phyloP scores from a whole-genome alignment of 805 yeast species.

The Starmerella roubikii region DNA sequence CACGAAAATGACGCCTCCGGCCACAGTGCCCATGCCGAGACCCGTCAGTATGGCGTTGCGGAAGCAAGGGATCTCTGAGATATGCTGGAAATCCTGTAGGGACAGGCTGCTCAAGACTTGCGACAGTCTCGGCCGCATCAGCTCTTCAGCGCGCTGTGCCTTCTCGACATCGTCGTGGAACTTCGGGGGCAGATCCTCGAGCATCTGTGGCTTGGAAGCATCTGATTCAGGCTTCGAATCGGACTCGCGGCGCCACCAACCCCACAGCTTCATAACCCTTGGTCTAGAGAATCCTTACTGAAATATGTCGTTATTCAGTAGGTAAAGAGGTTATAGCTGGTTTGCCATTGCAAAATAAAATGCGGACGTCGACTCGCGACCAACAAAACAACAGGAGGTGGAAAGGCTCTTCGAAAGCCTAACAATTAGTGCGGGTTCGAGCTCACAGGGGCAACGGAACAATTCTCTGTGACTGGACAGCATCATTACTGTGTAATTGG shows the following conservation, averaged over 20 bases:
- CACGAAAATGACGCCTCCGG: constrained; percentile 22
- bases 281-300: too few relatives aligned
- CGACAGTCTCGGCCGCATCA: constrained; percentile 15
- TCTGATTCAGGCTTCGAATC: constrained; percentile 1
- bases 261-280: constrained; percentile 23
- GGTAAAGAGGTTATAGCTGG: too few relatives aligned
- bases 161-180: constrained; percentile 21
- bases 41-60: constrained; percentile 28
- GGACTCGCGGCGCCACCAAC: constrained; percentile 20
- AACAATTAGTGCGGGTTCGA: too few relatives aligned
- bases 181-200: constrained; percentile 25
- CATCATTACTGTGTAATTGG: too few relatives aligned
- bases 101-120: constrained; percentile 18
- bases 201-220: constrained; percentile 9
- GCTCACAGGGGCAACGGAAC: too few relatives aligned
- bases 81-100: constrained; percentile 24
- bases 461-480: too few relatives aligned
- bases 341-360: too few relatives aligned
- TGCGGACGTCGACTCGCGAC: too few relatives aligned
- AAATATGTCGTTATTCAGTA: too few relatives aligned
- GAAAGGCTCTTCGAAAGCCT: too few relatives aligned
- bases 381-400: too few relatives aligned
- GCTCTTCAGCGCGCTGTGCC: constrained; percentile 9
- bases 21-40: constrained; percentile 23
- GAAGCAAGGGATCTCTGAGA: constrained; percentile 28